Conservation (phyloP, 2,329 filamentous ascomycete species). For the Aspergillus chevalieri region DNA sequence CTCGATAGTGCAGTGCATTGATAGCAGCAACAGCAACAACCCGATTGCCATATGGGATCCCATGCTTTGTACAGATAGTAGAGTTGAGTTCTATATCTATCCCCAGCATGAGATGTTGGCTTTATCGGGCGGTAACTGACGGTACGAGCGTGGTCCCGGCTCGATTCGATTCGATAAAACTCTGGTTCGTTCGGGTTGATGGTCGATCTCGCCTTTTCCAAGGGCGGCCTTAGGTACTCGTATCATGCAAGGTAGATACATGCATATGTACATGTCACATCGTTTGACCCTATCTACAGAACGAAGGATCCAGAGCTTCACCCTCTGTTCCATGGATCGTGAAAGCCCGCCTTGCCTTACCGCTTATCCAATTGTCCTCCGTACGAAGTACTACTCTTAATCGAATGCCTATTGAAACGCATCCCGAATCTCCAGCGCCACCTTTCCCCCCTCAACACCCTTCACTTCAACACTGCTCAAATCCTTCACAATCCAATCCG, state of each 20-base stretch:
- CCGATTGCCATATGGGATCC: no score
- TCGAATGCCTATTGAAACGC: constrained; percentile 35
- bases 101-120: neutral
- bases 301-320: neutral
- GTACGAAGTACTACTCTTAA: neutral
- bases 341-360: neutral
- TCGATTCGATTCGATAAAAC: no score
- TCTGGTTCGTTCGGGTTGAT: no score
- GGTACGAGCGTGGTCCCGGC: no score
- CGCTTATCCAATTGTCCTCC: neutral
- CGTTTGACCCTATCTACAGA: neutral
- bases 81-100: neutral
- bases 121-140: no score
- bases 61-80: no score
- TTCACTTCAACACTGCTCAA: constrained; percentile 64
- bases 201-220: neutral
- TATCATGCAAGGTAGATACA: constrained; percentile 8
- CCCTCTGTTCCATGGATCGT: no score
- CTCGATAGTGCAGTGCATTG: neutral
- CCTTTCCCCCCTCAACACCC: constrained; percentile 50
- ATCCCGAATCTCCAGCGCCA: constrained; percentile 63
- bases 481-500: constrained; percentile 82
- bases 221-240: constrained; percentile 1
- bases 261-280: constrained; percentile 6
- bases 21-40: neutral